Conservation (phyloP, 371 early-diverging fungal species). For the Entomophthora muscae region DNA sequence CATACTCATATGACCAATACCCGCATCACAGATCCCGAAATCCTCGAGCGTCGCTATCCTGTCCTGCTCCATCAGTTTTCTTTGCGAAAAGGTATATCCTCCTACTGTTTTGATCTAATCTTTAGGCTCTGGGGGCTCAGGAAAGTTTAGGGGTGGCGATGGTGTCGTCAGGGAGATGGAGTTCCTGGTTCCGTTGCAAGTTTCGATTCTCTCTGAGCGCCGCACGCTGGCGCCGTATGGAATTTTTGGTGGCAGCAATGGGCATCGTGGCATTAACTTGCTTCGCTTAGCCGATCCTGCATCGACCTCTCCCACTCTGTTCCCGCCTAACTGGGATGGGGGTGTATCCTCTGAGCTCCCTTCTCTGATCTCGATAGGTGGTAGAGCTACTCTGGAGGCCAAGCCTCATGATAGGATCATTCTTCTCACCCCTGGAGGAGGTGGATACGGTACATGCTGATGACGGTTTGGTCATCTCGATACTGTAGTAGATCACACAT, state of each 20-base stretch:
- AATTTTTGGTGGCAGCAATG: conserved; percentile 64
- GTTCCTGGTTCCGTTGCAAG: conserved; percentile 52
- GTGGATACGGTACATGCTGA: conserved; percentile 69
- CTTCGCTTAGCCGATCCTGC: conserved; percentile 27
- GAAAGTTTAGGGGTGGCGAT: conserved; percentile 66
- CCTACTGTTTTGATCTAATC: not conserved
- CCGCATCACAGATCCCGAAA: conserved; percentile 91
- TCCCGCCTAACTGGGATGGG: conserved; percentile 34
- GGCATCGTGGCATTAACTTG: conserved; percentile 50
- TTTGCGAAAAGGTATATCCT: conserved; percentile 32
- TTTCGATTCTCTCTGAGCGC: conserved; percentile 82
- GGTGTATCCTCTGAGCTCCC: not conserved
- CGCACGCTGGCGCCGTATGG: conserved; percentile 85
- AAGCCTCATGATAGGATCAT: conserved; percentile 56
- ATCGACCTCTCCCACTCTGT: conserved; percentile 12
- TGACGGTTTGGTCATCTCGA: too few relatives aligned
- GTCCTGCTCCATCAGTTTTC: conserved; percentile 75
- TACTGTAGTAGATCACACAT: too few relatives aligned
- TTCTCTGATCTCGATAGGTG: conserved; percentile 52
- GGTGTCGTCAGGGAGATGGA: conserved; percentile 75
- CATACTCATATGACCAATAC: conserved; percentile 87
- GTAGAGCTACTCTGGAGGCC: conserved; percentile 69
- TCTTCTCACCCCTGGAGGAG: conserved; percentile 87
- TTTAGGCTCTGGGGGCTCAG: conserved; percentile 63
- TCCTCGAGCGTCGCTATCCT: conserved; percentile 85